phyloP scores from a whole-genome alignment of 768 basidiomycete genomes.

The Dendrothele bispora region DNA sequence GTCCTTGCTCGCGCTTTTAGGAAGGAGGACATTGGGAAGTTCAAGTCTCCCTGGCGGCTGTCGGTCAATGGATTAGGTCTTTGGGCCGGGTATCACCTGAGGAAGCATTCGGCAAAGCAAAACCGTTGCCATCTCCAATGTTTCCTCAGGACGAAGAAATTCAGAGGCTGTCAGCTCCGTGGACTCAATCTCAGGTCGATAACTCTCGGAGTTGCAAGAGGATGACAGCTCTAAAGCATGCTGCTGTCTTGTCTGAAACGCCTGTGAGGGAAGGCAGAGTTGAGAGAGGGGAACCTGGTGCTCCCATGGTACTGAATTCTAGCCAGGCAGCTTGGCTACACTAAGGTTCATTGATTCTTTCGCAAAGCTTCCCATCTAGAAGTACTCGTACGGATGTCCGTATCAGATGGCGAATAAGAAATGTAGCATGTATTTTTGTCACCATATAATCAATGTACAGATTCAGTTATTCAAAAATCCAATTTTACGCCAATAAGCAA shows the following conservation, averaged over 20 bases:
- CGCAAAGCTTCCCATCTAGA: too few species aligned
- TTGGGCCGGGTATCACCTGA: slow-evolving; percentile 44
- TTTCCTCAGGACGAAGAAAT: slow-evolving; percentile 39
- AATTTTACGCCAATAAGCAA: too few species aligned
- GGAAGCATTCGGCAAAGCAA: slow-evolving; percentile 39
- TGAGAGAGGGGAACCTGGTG: slow-evolving; percentile 18
- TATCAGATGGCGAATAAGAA: too few species aligned
- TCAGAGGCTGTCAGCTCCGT: slow-evolving; percentile 24
- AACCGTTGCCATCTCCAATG: slow-evolving; percentile 35
- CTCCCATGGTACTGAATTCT: slow-evolving; percentile 32
- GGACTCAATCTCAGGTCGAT: slow-evolving; percentile 25
- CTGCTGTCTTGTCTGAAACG: slow-evolving; percentile 41
- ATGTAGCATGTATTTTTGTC: too few species aligned
- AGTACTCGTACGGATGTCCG: too few species aligned
- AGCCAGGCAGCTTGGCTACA: slow-evolving; percentile 27
- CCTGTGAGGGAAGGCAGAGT: slow-evolving; percentile 42
- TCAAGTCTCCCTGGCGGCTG: slow-evolving; percentile 55
- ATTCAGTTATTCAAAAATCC: too few species aligned
- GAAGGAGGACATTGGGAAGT: slow-evolving; percentile 65
- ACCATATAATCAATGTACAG: too few species aligned
- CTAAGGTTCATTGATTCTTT: too few species aligned
- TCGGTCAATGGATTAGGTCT: slow-evolving; percentile 57
- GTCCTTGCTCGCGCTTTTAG: slow-evolving; percentile 25
- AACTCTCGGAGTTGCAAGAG: slow-evolving; percentile 12
- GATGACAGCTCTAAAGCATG: slow-evolving; percentile 47